Base-by-base conservation (phyloP, 148 eudicot genomes). In the Fagopyrum esculentum region DNA sequence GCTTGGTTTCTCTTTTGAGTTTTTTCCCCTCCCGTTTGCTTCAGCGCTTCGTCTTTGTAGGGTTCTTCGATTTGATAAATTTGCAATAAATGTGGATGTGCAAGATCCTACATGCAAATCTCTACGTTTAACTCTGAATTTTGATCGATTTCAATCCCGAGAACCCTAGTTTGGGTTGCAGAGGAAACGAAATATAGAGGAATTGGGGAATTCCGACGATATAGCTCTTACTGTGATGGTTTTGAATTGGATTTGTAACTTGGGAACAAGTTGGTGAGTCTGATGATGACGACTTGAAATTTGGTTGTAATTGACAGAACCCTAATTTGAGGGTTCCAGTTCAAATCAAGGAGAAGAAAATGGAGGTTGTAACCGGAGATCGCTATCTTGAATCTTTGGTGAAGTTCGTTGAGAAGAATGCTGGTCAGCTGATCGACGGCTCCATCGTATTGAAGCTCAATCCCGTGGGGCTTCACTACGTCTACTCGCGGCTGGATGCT, bases 321-420 rank as follows among this genome's bases (percentile, higher is more conserved):
- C 71, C 71, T 66, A 66, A 66, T 35, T 43, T 46, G 74, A 49
- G 54, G 47, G 55, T 49, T 71, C 47, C 40, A 49, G 45, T 7
- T 71, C 43, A 26, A 47, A 71, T 9, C 4, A 40, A 71, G 43
- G 52, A 30, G 4, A 0, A 44, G 35, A 59, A 44, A 44, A 86
- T 88, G 90, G 86, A 86, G 81, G 80, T 89, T 12, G 89, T 93
- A 2, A 89, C 97, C 3, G 98, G 98, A 40, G 97, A 94, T 80
- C 82, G 88, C 10, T 94, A 94, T 82, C 89, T 94, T 2, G 91
- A 88, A 72, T 91, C 90, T 2, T 85, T 94, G 46, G 97, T 94
- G 29, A 86, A 87, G 54, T 91, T 91, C 81, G 92, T 94, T 5
- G 89, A 87, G 43, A 78, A 80, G 15, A 85, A 91, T 12, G 88